These are phyloP conservation scores for Alternaria triticina DNA, from an alignment of 2,329 filamentous ascomycete species.

Conservation along the genomic window DNA sequence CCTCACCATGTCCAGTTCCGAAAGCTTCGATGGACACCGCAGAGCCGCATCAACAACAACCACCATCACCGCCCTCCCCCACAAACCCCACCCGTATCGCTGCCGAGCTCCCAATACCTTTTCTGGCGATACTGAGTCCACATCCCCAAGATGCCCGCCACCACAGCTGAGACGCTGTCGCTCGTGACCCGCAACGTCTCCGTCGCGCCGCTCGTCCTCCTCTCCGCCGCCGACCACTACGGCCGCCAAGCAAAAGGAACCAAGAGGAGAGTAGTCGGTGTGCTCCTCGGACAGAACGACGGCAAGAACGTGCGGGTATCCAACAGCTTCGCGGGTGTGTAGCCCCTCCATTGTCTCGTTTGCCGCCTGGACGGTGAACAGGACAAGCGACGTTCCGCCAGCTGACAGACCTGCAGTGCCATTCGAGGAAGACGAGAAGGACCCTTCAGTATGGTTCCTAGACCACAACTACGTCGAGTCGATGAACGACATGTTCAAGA, in stretches of 20 bases:
- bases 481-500: slow-evolving; percentile 99
- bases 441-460: slow-evolving; percentile 97
- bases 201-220: slow-evolving; percentile 94
- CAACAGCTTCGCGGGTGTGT: slow-evolving; percentile 95
- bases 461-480: slow-evolving; percentile 99
- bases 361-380: slow-evolving; percentile 16
- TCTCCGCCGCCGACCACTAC: slow-evolving; percentile 98
- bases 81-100: slow-evolving; percentile 16
- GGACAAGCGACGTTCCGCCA: slow-evolving; percentile 8
- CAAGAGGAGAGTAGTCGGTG: slow-evolving; percentile 88
- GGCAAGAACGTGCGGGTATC: slow-evolving; percentile 96
- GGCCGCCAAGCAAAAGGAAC: slow-evolving; percentile 91
- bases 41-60: slow-evolving; percentile 46
- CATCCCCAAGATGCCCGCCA: slow-evolving; percentile 77
- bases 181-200: slow-evolving; percentile 95
- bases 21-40: slow-evolving; percentile 41
- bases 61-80: slow-evolving; percentile 21
- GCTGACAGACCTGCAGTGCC: slow-evolving; percentile 68
- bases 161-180: slow-evolving; percentile 93
- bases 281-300: slow-evolving; percentile 93
- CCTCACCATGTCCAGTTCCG: slow-evolving; percentile 25
- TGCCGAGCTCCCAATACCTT: background rate
- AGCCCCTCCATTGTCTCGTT: slow-evolving; percentile 12
- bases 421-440: slow-evolving; percentile 98
- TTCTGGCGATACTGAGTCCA: slow-evolving; percentile 12